These are phyloP conservation scores for Cryptococcus sp. DNA, from an alignment of 1,284 basidiomycete species.

Conservation along the genomic window DNA sequence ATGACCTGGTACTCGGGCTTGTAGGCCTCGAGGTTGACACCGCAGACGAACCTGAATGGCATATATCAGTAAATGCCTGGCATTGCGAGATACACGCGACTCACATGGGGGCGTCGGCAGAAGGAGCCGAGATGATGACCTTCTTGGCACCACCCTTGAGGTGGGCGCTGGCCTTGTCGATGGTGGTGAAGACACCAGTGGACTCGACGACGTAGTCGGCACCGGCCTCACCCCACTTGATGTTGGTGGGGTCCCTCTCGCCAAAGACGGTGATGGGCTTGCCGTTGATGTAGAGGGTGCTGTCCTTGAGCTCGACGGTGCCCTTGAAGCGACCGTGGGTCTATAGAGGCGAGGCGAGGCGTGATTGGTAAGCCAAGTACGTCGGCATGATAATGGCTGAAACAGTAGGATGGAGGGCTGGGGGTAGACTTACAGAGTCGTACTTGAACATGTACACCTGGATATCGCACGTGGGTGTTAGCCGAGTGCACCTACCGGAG, in stretches of 20 bases:
- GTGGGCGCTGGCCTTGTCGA: slow-evolving; percentile 80
- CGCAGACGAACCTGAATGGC: slow-evolving; percentile 63
- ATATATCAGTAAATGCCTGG: not conserved
- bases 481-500: not conserved
- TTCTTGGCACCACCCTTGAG: slow-evolving; percentile 99
- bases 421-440: slow-evolving; percentile 62
- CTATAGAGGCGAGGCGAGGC: slow-evolving; percentile 6
- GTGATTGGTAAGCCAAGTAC: not conserved
- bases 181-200: slow-evolving; percentile 99
- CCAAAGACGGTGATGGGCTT: slow-evolving; percentile 74
- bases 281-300: slow-evolving; percentile 85
- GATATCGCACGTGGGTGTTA: not conserved
- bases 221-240: slow-evolving; percentile 75
- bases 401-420: not conserved
- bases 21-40: slow-evolving; percentile 96
- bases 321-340: slow-evolving; percentile 97
- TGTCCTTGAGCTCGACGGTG: slow-evolving; percentile 74
- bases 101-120: slow-evolving; percentile 93
- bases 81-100: slow-evolving; percentile 12
- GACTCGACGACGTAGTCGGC: slow-evolving; percentile 97
- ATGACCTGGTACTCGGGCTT: slow-evolving; percentile 88
- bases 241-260: slow-evolving; percentile 84
- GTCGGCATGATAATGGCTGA: not conserved
- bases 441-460: slow-evolving; percentile 98
- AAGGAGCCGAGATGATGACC: slow-evolving; percentile 99